phyloP scores from a whole-genome alignment of 306 rosid species.

The Casuarina glauca region DNA sequence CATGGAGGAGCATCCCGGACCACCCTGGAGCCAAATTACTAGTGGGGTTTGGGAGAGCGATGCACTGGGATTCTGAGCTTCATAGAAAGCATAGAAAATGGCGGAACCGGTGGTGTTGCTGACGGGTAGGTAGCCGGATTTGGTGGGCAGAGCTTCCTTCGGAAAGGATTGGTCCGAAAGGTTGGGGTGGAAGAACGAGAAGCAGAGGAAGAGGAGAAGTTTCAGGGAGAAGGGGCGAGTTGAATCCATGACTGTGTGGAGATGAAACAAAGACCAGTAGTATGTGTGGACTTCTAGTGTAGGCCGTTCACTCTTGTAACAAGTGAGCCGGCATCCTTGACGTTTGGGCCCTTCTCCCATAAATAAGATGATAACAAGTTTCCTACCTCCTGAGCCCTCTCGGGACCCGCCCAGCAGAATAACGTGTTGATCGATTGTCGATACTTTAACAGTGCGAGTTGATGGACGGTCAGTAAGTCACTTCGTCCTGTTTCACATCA shows the following conservation, averaged over 20 bases:
- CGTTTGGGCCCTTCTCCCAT: no score
- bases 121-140: conserved; percentile 68
- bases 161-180: conserved; percentile 35
- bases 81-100: conserved; percentile 77
- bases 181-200: neutral
- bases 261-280: neutral
- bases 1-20: conserved; percentile 96
- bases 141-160: conserved; percentile 64
- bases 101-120: conserved; percentile 47
- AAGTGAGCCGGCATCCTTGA: no score
- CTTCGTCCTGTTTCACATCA: no score
- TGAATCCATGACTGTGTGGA: neutral
- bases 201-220: neutral
- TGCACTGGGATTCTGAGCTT: conserved; percentile 53
- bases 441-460: no score
- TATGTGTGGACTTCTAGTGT: no score
- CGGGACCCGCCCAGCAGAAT: no score
- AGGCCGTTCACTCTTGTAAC: no score
- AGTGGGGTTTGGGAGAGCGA: conserved; percentile 67
- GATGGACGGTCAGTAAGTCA: no score
- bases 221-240: neutral
- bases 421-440: no score
- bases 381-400: no score
- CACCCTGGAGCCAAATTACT: conserved; percentile 90
- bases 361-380: no score